These are phyloP conservation scores for Hypoxylon sp. DNA, from an alignment of 2,329 filamentous ascomycete species.

Conservation along the genomic window DNA sequence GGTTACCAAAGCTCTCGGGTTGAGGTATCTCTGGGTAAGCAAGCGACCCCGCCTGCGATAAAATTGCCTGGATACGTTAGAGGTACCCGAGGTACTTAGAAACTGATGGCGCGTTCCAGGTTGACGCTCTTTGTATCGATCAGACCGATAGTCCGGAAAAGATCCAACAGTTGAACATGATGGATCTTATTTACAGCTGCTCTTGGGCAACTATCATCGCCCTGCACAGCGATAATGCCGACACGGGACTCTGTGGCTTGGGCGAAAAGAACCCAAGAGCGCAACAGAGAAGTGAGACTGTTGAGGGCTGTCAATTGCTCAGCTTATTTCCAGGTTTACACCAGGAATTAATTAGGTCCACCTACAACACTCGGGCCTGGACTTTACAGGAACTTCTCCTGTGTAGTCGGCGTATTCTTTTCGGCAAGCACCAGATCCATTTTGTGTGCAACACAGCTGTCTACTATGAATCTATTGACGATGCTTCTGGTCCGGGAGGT, in stretches of 20 bases:
- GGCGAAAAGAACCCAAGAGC: slow-evolving; percentile 6
- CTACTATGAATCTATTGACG: slow-evolving; percentile 16
- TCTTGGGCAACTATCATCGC: slow-evolving; percentile 11
- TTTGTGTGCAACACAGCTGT: slow-evolving; percentile 14
- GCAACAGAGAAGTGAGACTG: slow-evolving; percentile 1
- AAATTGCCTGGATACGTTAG: background rate
- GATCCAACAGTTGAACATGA: slow-evolving; percentile 9
- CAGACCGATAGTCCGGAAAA: slow-evolving; percentile 15
- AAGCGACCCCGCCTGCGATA: background rate
- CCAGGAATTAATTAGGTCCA: slow-evolving; percentile 4
- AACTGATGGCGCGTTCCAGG: slow-evolving; percentile 1
- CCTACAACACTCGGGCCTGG: slow-evolving; percentile 8
- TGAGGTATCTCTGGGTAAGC: slow-evolving; percentile 16
- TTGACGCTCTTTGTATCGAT: slow-evolving; percentile 17
- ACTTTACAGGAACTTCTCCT: slow-evolving; percentile 6
- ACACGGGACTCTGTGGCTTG: slow-evolving; percentile 11
- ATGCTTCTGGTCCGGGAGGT: background rate
- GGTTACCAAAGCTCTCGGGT: slow-evolving; percentile 8
- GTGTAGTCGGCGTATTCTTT: slow-evolving; percentile 8
- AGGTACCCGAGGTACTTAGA: background rate
- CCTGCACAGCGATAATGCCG: slow-evolving; percentile 2
- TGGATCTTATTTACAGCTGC: slow-evolving; percentile 15
- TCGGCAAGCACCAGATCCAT: slow-evolving; percentile 16
- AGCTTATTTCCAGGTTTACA: slow-evolving; percentile 9
- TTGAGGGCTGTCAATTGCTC: slow-evolving; percentile 6